phyloP scores from a whole-genome alignment of 306 rosid genomes.

The Mimosa bimucronata region DNA sequence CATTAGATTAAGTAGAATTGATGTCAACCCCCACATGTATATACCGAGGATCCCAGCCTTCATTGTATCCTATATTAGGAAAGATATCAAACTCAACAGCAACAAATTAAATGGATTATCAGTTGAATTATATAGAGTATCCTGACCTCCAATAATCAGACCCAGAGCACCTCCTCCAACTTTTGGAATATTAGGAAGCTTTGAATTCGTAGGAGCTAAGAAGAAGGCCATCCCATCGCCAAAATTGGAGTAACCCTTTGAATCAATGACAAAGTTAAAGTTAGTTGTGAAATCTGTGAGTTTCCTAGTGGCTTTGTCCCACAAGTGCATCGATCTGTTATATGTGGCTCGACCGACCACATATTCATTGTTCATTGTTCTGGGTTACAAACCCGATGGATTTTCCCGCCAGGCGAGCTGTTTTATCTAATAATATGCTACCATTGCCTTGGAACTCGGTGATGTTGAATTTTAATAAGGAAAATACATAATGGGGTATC shows the following conservation, averaged over 20 bases:
- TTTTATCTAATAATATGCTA: too few species aligned
- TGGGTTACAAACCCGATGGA: too few species aligned
- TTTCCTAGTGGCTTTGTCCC: background rate
- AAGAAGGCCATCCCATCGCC: background rate
- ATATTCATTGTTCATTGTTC: too few species aligned
- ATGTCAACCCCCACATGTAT: background rate
- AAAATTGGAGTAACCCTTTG: too few species aligned
- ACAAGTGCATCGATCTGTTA: background rate
- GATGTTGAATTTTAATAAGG: too few species aligned
- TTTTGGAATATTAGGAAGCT: background rate
- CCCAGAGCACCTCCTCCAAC: background rate
- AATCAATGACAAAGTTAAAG: background rate
- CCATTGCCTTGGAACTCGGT: too few species aligned
- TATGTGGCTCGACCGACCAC: background rate
- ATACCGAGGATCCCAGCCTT: background rate
- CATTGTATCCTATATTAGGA: too few species aligned
- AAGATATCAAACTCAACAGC: background rate
- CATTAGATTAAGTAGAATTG: too few species aligned
- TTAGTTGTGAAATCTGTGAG: background rate
- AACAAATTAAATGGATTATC: background rate
- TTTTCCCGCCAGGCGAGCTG: too few species aligned
- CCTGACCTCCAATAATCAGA: background rate
- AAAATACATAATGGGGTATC: too few species aligned
- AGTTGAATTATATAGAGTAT: background rate
- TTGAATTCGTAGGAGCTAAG: background rate